A percentile compares a stretch with the other conserved stretches of the same genome.
Evolutionary conservation across 805 yeast species (phyloP).

Genomic region (Ogataea naganishii): DNA sequence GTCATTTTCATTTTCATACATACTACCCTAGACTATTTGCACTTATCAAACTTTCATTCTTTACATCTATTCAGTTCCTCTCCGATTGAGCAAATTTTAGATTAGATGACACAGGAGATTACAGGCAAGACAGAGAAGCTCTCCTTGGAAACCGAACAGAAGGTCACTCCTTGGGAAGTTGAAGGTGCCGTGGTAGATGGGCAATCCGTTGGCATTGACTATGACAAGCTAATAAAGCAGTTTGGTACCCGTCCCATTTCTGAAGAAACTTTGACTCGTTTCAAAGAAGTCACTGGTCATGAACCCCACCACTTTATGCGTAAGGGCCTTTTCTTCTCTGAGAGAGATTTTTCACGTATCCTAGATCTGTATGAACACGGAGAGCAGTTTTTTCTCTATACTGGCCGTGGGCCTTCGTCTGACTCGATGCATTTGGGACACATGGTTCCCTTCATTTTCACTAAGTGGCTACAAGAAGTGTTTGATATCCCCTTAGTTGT

Average conservation of each 20-base stretch:
- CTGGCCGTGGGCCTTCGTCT: slow-evolving; percentile 95
- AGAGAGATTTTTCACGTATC: slow-evolving; percentile 72
- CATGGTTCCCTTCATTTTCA: slow-evolving; percentile 89
- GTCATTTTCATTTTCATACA: no score
- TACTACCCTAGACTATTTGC: no score
- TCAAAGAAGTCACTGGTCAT: slow-evolving; percentile 76
- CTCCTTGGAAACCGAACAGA: slow-evolving; percentile 34
- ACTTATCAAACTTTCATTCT: no score
- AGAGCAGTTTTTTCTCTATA: slow-evolving; percentile 88
- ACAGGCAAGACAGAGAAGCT: slow-evolving; percentile 14
- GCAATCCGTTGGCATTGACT: slow-evolving; percentile 81
- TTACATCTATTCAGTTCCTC: no score
- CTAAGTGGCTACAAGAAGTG: slow-evolving; percentile 97
- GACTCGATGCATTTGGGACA: slow-evolving; percentile 96
- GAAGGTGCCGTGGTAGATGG: slow-evolving; percentile 98
- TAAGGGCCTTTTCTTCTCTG: slow-evolving; percentile 88
- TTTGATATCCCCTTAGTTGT: slow-evolving; percentile 93
- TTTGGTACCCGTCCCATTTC: slow-evolving; percentile 79
- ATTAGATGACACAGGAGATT: slow-evolving; percentile 14
- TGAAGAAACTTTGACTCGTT: slow-evolving; percentile 64
- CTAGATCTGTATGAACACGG: slow-evolving; percentile 89
- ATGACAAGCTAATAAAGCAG: slow-evolving; percentile 75
- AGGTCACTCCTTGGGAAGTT: slow-evolving; percentile 96
- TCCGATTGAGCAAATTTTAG: no score
- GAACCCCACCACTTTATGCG: slow-evolving; percentile 86